Evolutionary conservation across 2,329 filamentous ascomycete species (phyloP), one percentile per base, ranked within the genome.

Genomic region (Clarireedia sp.): DNA sequence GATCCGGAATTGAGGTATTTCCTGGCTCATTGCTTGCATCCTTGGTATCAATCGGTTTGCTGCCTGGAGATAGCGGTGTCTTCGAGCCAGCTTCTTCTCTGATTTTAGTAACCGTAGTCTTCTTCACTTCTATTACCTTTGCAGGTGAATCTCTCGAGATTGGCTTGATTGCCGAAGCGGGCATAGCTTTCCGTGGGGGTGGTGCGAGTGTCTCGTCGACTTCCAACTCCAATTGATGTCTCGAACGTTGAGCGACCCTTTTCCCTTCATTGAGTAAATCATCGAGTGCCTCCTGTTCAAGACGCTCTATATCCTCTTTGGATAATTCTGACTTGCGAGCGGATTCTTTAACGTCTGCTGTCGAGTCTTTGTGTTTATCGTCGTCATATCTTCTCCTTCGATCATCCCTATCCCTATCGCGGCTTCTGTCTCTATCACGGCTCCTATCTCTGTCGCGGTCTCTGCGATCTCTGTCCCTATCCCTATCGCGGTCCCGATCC

Each of bases 221-320:
- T 47, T 69, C 66, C n/a, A 66, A 50, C 43, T 69, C 68, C 40
- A 66, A 26, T 57, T 67, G 63, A 59, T 68, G 63, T 57, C 67
- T 62, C 37, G 65, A 64, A 45, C 63, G 60, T 53, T 66, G 63
- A 14, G 65, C 60, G 21, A 64, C 57, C 24, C 60, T 59, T 37
- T 67, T 66, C 19, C 67, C 61, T 57, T 70, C 68, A 21, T 67
- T 67, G n/a, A 69, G 45, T 19, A 70, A 62, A 60, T 68, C 62
- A 48, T 66, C 63, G 12, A 70, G 55, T 45, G 68, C 68, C 59
- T 69, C 68, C 49, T 68, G 63, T 51, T 69, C 67, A 16, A 69
- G 55, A 23, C 64, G 59, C 48, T 68, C 66, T 19, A 63, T 62
- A 24, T 69, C 68, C 49, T 69, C 68, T 41, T 67, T 64, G 1